phyloP scores from a whole-genome alignment of 148 eudicot species.

The Camellia japonica region DNA sequence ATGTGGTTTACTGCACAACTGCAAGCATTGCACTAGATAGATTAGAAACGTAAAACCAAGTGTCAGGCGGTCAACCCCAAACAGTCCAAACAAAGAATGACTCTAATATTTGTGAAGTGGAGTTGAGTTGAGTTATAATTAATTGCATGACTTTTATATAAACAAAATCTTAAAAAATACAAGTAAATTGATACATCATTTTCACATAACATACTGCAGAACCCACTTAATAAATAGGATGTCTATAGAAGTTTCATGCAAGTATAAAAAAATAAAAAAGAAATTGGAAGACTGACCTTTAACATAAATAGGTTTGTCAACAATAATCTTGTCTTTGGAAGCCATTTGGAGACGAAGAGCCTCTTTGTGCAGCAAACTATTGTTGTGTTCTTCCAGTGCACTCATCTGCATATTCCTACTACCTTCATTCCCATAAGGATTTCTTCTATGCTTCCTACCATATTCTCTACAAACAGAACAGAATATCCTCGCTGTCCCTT shows the following conservation, averaged over 20 bases:
- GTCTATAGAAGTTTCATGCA: constrained; percentile 3
- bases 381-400: constrained; percentile 95
- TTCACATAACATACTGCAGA: not conserved
- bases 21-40: no score
- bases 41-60: no score
- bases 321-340: constrained; percentile 82
- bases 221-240: not conserved
- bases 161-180: not conserved
- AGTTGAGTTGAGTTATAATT: no score
- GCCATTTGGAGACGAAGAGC: constrained; percentile 95
- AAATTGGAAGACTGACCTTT: constrained; percentile 58
- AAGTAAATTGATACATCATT: not conserved
- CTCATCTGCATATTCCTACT: constrained; percentile 99
- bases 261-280: constrained; percentile 12
- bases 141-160: not conserved
- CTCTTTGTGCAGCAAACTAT: constrained; percentile 94
- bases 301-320: constrained; percentile 81
- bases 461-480: constrained; percentile 96
- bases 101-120: no score
- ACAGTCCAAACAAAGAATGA: no score
- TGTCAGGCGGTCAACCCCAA: no score
- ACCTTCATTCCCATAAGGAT: constrained; percentile 99
- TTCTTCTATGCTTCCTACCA: constrained; percentile 94
- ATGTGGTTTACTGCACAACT: no score
- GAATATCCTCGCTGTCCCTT: constrained; percentile 89